Percentiles rank a stretch among this genome's conserved stretches.
These are phyloP conservation scores for Backusella tuberculispora DNA, from an alignment of 192 early-diverging fungal species.

Conservation along the genomic window DNA sequence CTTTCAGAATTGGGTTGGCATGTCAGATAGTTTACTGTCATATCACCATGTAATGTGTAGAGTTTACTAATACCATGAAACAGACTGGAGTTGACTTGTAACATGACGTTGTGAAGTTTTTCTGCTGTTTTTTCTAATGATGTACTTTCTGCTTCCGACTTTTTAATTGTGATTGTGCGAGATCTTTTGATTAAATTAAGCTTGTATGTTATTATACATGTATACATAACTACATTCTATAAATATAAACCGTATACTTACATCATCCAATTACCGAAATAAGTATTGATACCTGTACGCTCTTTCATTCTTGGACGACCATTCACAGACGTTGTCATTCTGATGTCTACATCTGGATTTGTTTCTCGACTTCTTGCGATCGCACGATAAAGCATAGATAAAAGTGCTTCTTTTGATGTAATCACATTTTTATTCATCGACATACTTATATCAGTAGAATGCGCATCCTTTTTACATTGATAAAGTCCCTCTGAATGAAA, in stretches of 20 bases:
- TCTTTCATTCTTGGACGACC: conserved; percentile 27
- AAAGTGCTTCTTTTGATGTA: conserved; percentile 31
- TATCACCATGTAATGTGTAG: conserved; percentile 35
- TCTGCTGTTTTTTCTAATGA: conserved; percentile 8
- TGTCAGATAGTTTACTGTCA: conserved; percentile 35
- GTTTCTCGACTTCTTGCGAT: conserved; percentile 23
- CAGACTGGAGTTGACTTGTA: background rate
- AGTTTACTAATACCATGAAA: conserved; percentile 35
- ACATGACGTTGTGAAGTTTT: conserved; percentile 9
- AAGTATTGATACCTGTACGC: conserved; percentile 28
- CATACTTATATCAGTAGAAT: conserved; percentile 16
- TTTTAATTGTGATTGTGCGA: conserved; percentile 9
- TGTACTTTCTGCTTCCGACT: background rate
- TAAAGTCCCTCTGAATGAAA: conserved; percentile 25
- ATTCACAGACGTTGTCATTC: conserved; percentile 27
- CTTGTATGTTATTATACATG: background rate
- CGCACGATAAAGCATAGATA: conserved; percentile 30
- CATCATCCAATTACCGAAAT: conserved; percentile 41
- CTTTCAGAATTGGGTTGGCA: conserved; percentile 29
- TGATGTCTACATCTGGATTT: background rate
- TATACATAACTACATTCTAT: background rate
- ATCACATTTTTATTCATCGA: conserved; percentile 10
- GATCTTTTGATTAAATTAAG: conserved; percentile 11
- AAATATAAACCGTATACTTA: conserved; percentile 9
- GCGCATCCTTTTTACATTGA: conserved; percentile 29